Evolutionary conservation across 306 rosid genomes (phyloP).

Genomic region (Betula pendula): DNA sequence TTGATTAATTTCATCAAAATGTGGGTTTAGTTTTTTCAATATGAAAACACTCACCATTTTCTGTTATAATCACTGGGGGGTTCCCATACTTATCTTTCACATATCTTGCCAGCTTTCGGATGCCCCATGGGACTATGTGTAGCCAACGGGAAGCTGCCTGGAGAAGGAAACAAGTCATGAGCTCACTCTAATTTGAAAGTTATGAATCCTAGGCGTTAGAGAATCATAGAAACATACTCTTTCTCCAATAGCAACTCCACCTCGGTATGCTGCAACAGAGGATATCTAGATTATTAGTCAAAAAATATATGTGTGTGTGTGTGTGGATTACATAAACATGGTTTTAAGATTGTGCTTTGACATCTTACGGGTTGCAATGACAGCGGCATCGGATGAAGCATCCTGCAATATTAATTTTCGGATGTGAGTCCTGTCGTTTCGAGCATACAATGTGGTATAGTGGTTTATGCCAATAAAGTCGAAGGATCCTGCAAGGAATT

Average conservation of each 20-base stretch:
- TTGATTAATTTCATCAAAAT: not conserved
- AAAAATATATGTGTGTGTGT: not conserved
- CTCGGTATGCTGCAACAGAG: constrained; percentile 55
- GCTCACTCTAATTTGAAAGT: constrained; percentile 22
- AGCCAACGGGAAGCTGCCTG: constrained; percentile 90
- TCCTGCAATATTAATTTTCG: constrained; percentile 66
- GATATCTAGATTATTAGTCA: constrained; percentile 29
- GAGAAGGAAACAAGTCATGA: constrained; percentile 24
- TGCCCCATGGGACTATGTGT: constrained; percentile 93
- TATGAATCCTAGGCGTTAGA: constrained; percentile 19
- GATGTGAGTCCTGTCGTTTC: constrained; percentile 66
- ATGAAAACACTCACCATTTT: constrained; percentile 60
- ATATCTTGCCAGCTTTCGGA: constrained; percentile 62
- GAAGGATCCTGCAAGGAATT: constrained; percentile 59
- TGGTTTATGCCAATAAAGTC: constrained; percentile 89
- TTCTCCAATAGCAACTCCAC: constrained; percentile 76
- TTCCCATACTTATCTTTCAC: constrained; percentile 68
- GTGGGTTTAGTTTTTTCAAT: not conserved
- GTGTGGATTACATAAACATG: not conserved
- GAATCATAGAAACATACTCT: constrained; percentile 49
- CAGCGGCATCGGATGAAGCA: constrained; percentile 77
- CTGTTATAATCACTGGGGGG: constrained; percentile 71
- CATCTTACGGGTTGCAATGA: constrained; percentile 70
- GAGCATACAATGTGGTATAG: constrained; percentile 77
- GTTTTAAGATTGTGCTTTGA: constrained; percentile 10